Conservation (phyloP, 2,329 filamentous ascomycete genomes). For the Blastomyces parvus region DNA sequence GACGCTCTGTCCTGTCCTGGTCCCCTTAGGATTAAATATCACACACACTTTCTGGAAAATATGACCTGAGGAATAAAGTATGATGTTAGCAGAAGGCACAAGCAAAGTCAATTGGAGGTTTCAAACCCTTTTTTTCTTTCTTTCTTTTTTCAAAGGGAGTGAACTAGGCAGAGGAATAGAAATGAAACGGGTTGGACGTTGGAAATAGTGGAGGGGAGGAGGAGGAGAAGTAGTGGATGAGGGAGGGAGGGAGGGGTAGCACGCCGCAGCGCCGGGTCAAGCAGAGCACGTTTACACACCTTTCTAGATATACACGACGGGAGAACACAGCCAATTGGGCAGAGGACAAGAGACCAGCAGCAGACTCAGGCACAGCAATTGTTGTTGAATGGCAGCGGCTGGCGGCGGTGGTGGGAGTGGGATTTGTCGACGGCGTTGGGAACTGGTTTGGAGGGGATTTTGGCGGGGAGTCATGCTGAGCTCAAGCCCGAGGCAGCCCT, state of each 20-base stretch:
- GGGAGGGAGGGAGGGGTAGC: too few relatives aligned
- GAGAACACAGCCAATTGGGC: not conserved
- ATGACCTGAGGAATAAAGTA: not conserved
- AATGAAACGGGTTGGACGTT: not conserved
- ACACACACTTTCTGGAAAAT: not conserved
- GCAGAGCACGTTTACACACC: too few relatives aligned
- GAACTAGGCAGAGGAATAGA: not conserved
- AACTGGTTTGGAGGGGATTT: not conserved
- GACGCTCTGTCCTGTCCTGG: not conserved
- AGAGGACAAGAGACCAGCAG: not conserved
- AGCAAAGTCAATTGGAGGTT: not conserved
- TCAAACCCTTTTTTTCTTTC: not conserved
- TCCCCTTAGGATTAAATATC: not conserved
- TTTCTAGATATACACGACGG: too few relatives aligned
- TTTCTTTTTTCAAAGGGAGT: not conserved
- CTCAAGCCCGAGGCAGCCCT: too few relatives aligned
- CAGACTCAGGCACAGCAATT: not conserved
- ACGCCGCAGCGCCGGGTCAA: not conserved
- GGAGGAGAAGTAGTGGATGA: not conserved
- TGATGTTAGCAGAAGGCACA: not conserved
- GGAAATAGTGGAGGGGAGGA: not conserved
- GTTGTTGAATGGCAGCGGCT: not conserved
- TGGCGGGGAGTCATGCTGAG: too few relatives aligned
- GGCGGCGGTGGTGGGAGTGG: not conserved
- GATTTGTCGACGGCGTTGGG: not conserved